Evolutionary conservation across 345 rosid genomes (phyloP).

Genomic region (Rhizophora apiculata): DNA sequence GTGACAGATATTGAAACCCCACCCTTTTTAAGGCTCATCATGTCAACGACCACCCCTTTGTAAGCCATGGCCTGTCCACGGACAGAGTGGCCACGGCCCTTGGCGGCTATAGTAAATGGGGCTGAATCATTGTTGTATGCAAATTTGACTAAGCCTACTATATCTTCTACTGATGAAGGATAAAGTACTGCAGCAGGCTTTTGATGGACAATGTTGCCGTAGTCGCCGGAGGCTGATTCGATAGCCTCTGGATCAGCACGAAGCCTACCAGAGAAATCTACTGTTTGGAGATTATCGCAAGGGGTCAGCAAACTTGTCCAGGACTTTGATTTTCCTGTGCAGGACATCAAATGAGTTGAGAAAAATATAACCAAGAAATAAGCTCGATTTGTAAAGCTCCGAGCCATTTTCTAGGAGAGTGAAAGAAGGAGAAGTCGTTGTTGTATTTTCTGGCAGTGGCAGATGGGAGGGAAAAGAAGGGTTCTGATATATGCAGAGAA

Average conservation of each 20-base stretch:
- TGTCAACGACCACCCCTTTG: slow-evolving; percentile 73
- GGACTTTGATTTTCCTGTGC: slow-evolving; percentile 27
- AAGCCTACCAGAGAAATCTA: slow-evolving; percentile 27
- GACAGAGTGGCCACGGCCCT: slow-evolving; percentile 90
- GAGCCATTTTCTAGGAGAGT: slow-evolving; percentile 26
- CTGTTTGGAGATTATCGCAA: slow-evolving; percentile 13
- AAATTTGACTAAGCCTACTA: slow-evolving; percentile 39
- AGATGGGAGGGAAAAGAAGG: neutral
- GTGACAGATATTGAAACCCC: slow-evolving; percentile 14
- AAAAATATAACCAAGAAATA: slow-evolving; percentile 28
- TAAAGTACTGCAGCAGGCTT: slow-evolving; percentile 60
- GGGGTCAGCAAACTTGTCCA: slow-evolving; percentile 14
- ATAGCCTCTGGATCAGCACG: slow-evolving; percentile 41
- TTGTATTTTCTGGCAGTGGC: slow-evolving; percentile 1
- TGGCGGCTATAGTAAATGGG: slow-evolving; percentile 60
- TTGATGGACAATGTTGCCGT: slow-evolving; percentile 52
- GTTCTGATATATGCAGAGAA: slow-evolving; percentile 8
- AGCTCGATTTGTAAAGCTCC: slow-evolving; percentile 20
- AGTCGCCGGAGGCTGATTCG: slow-evolving; percentile 52
- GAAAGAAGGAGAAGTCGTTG: neutral
- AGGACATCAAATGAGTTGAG: slow-evolving; percentile 24
- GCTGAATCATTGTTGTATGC: slow-evolving; percentile 34
- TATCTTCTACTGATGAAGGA: slow-evolving; percentile 56
- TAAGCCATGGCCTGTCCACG: slow-evolving; percentile 84
- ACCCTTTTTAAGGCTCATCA: slow-evolving; percentile 52